phyloP scores from a whole-genome alignment of 441 rosid species.

The Erodium trifolium region DNA sequence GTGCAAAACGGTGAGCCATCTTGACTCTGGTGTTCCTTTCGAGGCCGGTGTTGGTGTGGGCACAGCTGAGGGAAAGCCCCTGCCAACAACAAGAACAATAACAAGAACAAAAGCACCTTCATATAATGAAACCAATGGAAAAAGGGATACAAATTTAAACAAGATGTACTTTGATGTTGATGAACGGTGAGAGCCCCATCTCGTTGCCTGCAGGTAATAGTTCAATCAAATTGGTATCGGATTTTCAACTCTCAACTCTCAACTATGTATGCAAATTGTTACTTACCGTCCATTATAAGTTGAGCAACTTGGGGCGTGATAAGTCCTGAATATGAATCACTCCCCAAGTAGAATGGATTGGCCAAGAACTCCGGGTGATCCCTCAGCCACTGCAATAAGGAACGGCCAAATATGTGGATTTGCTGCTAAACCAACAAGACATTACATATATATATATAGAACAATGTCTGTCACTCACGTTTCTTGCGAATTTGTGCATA shows the following conservation, averaged over 20 bases:
- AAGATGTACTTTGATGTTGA: not conserved
- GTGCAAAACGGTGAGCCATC: not conserved
- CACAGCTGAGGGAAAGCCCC: not conserved
- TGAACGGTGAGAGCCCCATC: not conserved
- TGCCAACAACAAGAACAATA: not conserved
- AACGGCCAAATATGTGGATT: too few relatives aligned
- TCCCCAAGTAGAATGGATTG: not conserved
- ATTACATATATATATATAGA: too few relatives aligned
- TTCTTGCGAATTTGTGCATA: not conserved
- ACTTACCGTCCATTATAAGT: not conserved
- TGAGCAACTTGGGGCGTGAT: not conserved
- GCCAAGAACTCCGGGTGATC: not conserved
- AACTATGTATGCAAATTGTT: not conserved
- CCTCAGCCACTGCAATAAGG: slow-evolving; percentile 2
- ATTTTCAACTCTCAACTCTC: too few relatives aligned
- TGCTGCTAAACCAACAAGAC: too few relatives aligned
- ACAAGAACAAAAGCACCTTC: not conserved
- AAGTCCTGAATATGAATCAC: slow-evolving; percentile 1
- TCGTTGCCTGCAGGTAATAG: not conserved
- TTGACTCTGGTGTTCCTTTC: not conserved
- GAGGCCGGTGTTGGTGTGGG: not conserved
- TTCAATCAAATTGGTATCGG: too few relatives aligned
- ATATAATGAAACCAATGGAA: too few relatives aligned
- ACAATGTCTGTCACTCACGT: not conserved
- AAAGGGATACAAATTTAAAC: too few relatives aligned